Percentiles rank a stretch among this genome's conserved stretches.
Evolutionary conservation across 345 rosid genomes (phyloP).

Genomic region (Mallotus nudiflorus): DNA sequence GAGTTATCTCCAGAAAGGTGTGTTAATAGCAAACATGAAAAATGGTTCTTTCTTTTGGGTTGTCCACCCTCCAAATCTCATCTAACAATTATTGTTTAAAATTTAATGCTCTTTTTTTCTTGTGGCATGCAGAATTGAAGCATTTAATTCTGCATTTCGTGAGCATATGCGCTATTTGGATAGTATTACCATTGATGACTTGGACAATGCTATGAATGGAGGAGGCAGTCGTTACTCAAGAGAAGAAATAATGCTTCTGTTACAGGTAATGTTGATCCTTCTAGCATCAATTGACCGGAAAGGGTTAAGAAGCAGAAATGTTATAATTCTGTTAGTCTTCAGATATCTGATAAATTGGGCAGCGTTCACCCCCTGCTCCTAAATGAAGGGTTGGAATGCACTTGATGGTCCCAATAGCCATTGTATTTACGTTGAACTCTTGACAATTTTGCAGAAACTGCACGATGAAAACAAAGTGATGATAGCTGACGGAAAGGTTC

Average conservation of each 20-base stretch:
- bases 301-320: background rate
- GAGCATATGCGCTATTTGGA: slow-evolving; percentile 86
- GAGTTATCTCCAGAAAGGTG: slow-evolving; percentile 65
- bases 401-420: background rate
- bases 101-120: background rate
- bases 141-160: slow-evolving; percentile 69
- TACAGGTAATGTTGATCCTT: slow-evolving; percentile 53
- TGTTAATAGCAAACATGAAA: slow-evolving; percentile 3
- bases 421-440: slow-evolving; percentile 10
- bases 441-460: slow-evolving; percentile 60
- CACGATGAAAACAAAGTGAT: slow-evolving; percentile 91
- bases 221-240: slow-evolving; percentile 56
- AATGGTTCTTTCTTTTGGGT: background rate
- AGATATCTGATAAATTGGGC: background rate
- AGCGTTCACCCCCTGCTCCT: background rate
- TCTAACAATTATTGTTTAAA: background rate
- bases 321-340: background rate
- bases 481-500: slow-evolving; percentile 76
- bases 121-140: slow-evolving; percentile 54
- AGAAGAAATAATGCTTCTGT: slow-evolving; percentile 61
- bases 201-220: slow-evolving; percentile 63
- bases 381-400: background rate
- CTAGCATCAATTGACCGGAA: background rate
- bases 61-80: background rate
- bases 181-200: slow-evolving; percentile 61